Percentiles rank a stretch among this genome's conserved stretches.
Conservation (phyloP, 768 basidiomycete genomes). For the Boletus coccyginus region DNA sequence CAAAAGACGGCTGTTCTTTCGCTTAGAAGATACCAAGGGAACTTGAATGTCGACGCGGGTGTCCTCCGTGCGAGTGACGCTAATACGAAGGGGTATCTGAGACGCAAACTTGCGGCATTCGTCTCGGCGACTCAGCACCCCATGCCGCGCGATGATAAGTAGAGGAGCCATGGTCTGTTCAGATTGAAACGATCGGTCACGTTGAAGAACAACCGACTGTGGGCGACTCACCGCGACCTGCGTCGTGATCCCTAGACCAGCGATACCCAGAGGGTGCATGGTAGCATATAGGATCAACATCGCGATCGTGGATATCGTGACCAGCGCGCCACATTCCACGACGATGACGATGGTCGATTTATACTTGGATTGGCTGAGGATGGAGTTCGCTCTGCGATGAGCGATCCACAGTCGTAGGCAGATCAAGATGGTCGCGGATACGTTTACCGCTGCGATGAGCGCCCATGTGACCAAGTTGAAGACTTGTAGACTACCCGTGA, state of each 20-base stretch:
- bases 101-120: neutral
- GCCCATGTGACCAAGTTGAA: conserved; percentile 15
- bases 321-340: conserved; percentile 22
- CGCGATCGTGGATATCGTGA: conserved; percentile 12
- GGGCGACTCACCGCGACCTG: conserved; percentile 16
- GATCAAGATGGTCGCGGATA: conserved; percentile 16
- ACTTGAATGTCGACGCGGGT: conserved; percentile 1
- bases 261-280: conserved; percentile 1
- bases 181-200: neutral
- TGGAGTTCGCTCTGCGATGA: neutral
- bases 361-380: conserved; percentile 9
- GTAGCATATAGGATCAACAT: conserved; percentile 15
- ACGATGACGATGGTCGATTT: conserved; percentile 16
- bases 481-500: neutral
- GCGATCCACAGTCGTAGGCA: conserved; percentile 17
- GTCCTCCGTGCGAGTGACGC: conserved; percentile 9
- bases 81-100: conserved; percentile 16
- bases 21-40: neutral
- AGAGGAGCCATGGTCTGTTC: conserved; percentile 14
- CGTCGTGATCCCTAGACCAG: conserved; percentile 19
- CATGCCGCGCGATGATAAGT: conserved; percentile 18
- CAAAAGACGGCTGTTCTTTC: neutral
- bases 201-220: no score
- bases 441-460: conserved; percentile 17
- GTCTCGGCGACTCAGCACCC: conserved; percentile 2